These are phyloP conservation scores for Trametes sp. DNA, from an alignment of 1,284 basidiomycete species.

Conservation along the genomic window DNA sequence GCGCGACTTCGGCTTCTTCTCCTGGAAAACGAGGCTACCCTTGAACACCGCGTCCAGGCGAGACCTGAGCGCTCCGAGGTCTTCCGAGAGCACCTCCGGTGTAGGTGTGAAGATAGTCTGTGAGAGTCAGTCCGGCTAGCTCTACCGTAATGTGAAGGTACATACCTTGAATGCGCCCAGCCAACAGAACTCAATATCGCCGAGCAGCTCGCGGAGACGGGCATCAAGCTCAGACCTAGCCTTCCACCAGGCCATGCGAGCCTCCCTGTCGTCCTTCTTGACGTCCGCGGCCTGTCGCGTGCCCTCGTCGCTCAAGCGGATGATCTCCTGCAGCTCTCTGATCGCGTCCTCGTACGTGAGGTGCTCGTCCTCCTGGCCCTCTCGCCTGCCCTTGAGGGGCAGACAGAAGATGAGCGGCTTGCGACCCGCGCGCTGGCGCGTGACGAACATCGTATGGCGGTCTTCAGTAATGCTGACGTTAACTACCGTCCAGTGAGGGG, in stretches of 20 bases:
- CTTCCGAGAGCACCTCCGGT: slow-evolving; percentile 51
- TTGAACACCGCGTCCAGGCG: slow-evolving; percentile 82
- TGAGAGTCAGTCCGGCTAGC: neutral
- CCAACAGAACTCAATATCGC: slow-evolving; percentile 95
- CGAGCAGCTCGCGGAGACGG: slow-evolving; percentile 78
- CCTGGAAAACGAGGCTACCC: slow-evolving; percentile 64
- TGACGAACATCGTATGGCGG: slow-evolving; percentile 83
- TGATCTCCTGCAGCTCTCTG: slow-evolving; percentile 80
- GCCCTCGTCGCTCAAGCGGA: slow-evolving; percentile 78
- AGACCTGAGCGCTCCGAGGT: slow-evolving; percentile 62
- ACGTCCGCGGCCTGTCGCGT: slow-evolving; percentile 81
- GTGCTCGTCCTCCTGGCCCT: slow-evolving; percentile 77
- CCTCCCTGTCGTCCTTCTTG: slow-evolving; percentile 68
- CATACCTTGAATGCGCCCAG: slow-evolving; percentile 95
- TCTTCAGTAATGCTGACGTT: slow-evolving; percentile 88
- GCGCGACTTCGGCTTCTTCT: slow-evolving; percentile 63
- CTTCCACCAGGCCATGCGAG: slow-evolving; percentile 86
- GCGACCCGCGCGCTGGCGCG: slow-evolving; percentile 72
- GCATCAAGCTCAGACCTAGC: slow-evolving; percentile 79
- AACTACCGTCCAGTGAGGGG: slow-evolving; percentile 85
- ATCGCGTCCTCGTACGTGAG: slow-evolving; percentile 82
- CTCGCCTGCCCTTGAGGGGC: slow-evolving; percentile 86
- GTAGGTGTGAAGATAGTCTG: slow-evolving; percentile 78
- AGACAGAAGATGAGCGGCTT: slow-evolving; percentile 87
- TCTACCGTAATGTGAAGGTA: slow-evolving; percentile 13